Evolutionary conservation across 352 stramenopile species (phyloP).

Genomic region (Globisporangium irregulare): DNA sequence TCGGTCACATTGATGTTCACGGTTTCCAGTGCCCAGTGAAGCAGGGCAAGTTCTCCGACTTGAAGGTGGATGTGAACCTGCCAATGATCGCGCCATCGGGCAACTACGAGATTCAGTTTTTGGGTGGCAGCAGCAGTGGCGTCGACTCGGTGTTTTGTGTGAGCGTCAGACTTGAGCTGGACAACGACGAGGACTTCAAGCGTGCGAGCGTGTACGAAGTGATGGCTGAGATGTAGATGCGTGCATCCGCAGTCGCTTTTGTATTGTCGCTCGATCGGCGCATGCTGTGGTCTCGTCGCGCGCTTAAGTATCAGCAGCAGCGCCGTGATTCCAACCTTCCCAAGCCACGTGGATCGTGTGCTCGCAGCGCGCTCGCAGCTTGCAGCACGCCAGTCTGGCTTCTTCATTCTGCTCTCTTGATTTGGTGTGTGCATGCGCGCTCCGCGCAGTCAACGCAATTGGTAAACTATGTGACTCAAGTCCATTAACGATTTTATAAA

Average conservation of each 20-base stretch:
- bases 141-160: conserved; percentile 70
- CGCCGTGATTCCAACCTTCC: background rate
- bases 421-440: background rate
- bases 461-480: conserved; percentile 3
- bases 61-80: conserved; percentile 83
- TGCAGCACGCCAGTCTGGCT: background rate
- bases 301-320: background rate
- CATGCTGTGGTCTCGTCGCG: background rate
- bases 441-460: background rate
- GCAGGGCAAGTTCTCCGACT: conserved; percentile 54
- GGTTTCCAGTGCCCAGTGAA: conserved; percentile 74
- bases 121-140: conserved; percentile 41
- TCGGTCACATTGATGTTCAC: conserved; percentile 85
- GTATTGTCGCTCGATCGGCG: background rate
- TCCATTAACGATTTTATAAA: conserved; percentile 1
- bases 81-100: conserved; percentile 72
- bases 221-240: conserved; percentile 59
- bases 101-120: conserved; percentile 82
- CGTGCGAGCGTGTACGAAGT: conserved; percentile 66
- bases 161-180: conserved; percentile 70
- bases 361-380: background rate
- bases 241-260: background rate
- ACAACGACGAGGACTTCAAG: conserved; percentile 29
- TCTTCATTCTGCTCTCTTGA: conserved; percentile 4
- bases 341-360: background rate